phyloP scores from a whole-genome alignment of 2,329 filamentous ascomycete species.

The Penicillium concentricum region DNA sequence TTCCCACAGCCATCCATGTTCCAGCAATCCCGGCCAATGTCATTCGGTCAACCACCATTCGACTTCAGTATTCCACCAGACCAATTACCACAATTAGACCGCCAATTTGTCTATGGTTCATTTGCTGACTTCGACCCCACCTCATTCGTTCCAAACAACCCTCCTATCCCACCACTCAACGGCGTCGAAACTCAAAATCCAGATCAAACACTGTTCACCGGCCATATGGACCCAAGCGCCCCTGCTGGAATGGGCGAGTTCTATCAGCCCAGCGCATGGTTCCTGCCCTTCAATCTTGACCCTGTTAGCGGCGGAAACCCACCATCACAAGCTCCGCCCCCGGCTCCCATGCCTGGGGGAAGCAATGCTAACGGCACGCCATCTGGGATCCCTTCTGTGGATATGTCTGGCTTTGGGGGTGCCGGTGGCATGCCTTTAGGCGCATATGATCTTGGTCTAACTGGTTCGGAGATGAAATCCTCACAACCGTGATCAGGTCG shows the following conservation, averaged over 20 bases:
- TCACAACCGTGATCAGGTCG: conserved; percentile 10
- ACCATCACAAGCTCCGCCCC: conserved; percentile 9
- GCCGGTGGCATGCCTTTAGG: conserved; percentile 25
- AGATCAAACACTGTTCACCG: conserved; percentile 34
- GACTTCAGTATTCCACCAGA: conserved; percentile 41
- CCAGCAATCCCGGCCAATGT: conserved; percentile 28
- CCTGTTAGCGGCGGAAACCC: conserved; percentile 44
- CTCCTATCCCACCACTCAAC: conserved; percentile 29
- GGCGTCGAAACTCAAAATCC: conserved; percentile 21
- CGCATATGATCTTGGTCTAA: conserved; percentile 29
- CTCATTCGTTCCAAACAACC: conserved; percentile 31
- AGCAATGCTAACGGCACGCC: conserved; percentile 1
- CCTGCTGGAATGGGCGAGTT: conserved; percentile 39
- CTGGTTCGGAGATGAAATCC: conserved; percentile 20
- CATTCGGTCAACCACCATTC: conserved; percentile 35
- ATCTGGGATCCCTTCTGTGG: conserved; percentile 1
- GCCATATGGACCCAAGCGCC: conserved; percentile 35
- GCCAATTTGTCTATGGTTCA: conserved; percentile 72
- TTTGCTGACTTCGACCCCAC: conserved; percentile 58
- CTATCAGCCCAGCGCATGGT: conserved; percentile 68
- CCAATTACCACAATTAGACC: conserved; percentile 66
- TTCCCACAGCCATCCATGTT: conserved; percentile 41
- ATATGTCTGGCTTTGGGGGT: conserved; percentile 24
- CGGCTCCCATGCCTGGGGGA: conserved; percentile 12
- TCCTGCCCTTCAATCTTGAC: conserved; percentile 89